These are phyloP conservation scores for Phialophora macrospora DNA, from an alignment of 2,329 filamentous ascomycete species.

Conservation along the genomic window DNA sequence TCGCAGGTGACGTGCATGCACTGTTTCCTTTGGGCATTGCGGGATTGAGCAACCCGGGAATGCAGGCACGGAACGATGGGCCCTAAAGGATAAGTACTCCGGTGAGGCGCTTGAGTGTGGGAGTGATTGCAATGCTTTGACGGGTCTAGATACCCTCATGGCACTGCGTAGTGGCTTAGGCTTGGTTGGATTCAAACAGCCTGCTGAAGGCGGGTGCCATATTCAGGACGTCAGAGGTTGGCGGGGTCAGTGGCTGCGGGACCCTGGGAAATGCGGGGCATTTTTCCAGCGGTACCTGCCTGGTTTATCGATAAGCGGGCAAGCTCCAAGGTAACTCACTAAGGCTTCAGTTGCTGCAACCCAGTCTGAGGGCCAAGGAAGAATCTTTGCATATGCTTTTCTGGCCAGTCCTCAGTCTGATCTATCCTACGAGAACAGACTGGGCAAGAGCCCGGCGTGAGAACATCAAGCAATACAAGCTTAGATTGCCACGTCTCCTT, in stretches of 20 bases:
- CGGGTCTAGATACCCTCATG: background rate
- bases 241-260: background rate
- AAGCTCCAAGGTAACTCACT: background rate
- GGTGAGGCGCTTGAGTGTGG: conserved; percentile 2
- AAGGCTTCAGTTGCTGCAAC: no score
- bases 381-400: background rate
- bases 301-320: background rate
- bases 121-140: background rate
- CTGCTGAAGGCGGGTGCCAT: background rate
- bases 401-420: background rate
- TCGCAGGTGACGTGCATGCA: conserved; percentile 7
- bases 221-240: background rate
- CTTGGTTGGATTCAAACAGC: background rate
- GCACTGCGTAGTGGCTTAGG: background rate
- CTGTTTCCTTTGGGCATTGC: background rate
- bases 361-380: background rate
- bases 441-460: background rate
- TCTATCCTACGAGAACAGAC: background rate
- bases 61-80: background rate
- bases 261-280: background rate
- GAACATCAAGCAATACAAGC: background rate
- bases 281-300: no score
- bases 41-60: background rate
- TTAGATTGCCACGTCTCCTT: background rate
- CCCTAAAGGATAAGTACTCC: conserved; percentile 5